Evolutionary conservation across 2,329 filamentous ascomycete species (phyloP), one percentile per base, ranked within the genome.

Genomic region (Scleromitrula shiraiana): DNA sequence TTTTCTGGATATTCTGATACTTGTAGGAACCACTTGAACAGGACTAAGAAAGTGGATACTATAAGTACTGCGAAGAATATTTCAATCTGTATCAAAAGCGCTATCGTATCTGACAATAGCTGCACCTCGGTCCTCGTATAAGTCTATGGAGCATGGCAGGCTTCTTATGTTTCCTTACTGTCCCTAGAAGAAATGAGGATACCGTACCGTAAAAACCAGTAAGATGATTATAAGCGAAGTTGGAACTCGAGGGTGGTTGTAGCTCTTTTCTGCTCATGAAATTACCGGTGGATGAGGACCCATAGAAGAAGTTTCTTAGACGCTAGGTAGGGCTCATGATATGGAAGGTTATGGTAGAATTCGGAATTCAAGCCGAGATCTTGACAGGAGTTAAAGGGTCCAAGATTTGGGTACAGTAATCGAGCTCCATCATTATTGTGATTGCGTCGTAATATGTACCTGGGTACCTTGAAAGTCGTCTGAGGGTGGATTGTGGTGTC

Each of bases 71-170:
- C 45, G 37, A 29, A 47, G 37, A 42, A 41, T 41, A 47, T 47
- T 47, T 47, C 35, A 47, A 42, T 47, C 44, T 47, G 45, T 41
- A 36, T 32, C 45, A 42, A 27, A 42, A 41, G 45, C 37, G 45
- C 45, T 15, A 41, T 47, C 37, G 20, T 10, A 33, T 24, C 20
- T 23, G 19, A 20, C 15, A 23, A 35, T 26, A 36, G 9, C 29
- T 35, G n/a, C 10, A 30, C 26, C n/a, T 9, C 29, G 10, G 29
- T 3, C 4, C 15, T 37, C 35, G 35, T 37, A 37, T 37, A 20
- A 37, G 19, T n/a, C n/a, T n/a, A n/a, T n/a, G n/a, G n/a, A n/a
- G 8, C 29, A 29, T 32, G 43, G 10, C 43, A 38, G 30, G 41
- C 30, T 15, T 36, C 17, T 24, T 35, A 4, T 35, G 29, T 26